Base-by-base conservation (phyloP, 768 basidiomycete genomes). In the Trametes punicea region DNA sequence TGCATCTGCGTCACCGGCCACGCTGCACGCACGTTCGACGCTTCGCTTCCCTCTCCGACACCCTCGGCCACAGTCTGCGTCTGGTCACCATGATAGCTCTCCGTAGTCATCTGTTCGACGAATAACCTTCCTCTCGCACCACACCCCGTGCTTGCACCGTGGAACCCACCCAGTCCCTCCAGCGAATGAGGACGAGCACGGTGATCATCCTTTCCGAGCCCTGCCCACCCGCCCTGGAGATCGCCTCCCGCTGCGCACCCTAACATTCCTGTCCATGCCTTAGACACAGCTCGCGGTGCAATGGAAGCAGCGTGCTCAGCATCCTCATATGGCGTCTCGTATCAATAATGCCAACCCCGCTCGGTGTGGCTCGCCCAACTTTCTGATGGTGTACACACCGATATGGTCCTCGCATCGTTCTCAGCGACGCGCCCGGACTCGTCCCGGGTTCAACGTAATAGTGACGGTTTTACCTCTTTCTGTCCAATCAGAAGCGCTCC, bases 181-280 rank as follows among this genome's bases (percentile, higher is more conserved):
- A 55, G 57, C 61, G 57, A 62, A 62, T 62, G 49, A 33, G 49
- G 30, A 33, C 33, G 56, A 27, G 57, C 61, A 62, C 61, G 61
- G 49, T 46, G 52, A 50, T 48, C 53, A 41, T 52, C 25, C 36
- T 26, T 10, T 34, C 38, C 20, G 26, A 5, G 49, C 26, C 42
- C 21, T 25, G 40, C 41, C 9, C 34, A 33, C 36, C 31, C 25
- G 33, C 27, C 41, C 53, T 38, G 42, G 30, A 20, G 30, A 33
- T 33, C 31, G n/a, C 10, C 11, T 27, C 27, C 46, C n/a, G 44
- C 10, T 21, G 23, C 9, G 4, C 42, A 18, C 34, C 41, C 8
- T n/a, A n/a, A n/a, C 33, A 20, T 11, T 29, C 50, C 20, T 39
- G 11, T 40, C 30, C 50, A 39, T 29, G 6, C 50, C 41, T 40